phyloP scores from a whole-genome alignment of 352 stramenopile genomes.

The Peronospora belbahrii region DNA sequence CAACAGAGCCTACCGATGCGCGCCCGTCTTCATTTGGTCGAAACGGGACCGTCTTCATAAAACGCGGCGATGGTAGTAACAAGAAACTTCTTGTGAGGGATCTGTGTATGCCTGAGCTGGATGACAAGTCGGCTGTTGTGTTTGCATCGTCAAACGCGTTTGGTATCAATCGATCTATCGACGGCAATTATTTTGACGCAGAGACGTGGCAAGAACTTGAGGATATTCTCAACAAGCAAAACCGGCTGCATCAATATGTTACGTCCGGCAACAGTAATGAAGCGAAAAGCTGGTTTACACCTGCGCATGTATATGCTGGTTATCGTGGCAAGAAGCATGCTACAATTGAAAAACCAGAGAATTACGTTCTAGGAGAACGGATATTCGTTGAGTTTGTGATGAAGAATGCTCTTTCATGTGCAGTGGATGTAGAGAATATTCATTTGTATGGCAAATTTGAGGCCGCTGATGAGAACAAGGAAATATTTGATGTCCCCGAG shows the following conservation, averaged over 20 bases:
- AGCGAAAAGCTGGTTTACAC: constrained; percentile 41
- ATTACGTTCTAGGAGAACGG: constrained; percentile 63
- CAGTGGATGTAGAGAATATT: constrained; percentile 73
- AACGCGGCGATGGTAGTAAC: constrained; percentile 21
- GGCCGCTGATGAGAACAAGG: constrained; percentile 10
- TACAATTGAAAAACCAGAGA: constrained; percentile 35
- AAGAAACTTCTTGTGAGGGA: constrained; percentile 67
- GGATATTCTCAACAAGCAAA: constrained; percentile 50
- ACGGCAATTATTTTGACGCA: constrained; percentile 46
- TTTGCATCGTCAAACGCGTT: constrained; percentile 69
- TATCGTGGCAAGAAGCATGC: constrained; percentile 49
- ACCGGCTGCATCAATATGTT: constrained; percentile 53
- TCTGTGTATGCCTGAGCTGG: constrained; percentile 74
- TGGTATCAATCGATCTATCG: constrained; percentile 61
- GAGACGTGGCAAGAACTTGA: constrained; percentile 60
- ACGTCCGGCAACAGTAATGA: constrained; percentile 12
- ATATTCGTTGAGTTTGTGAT: constrained; percentile 86
- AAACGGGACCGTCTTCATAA: constrained; percentile 23
- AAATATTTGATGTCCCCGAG: constrained; percentile 45
- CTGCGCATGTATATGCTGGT: constrained; percentile 41
- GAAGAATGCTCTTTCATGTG: constrained; percentile 80
- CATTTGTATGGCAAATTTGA: constrained; percentile 78
- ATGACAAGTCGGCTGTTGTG: constrained; percentile 74
- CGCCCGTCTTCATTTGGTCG: constrained; percentile 11
- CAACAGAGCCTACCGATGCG: constrained; percentile 25